Base-by-base conservation (phyloP, 192 early-diverging fungal genomes). In the Podila clonocystis region DNA sequence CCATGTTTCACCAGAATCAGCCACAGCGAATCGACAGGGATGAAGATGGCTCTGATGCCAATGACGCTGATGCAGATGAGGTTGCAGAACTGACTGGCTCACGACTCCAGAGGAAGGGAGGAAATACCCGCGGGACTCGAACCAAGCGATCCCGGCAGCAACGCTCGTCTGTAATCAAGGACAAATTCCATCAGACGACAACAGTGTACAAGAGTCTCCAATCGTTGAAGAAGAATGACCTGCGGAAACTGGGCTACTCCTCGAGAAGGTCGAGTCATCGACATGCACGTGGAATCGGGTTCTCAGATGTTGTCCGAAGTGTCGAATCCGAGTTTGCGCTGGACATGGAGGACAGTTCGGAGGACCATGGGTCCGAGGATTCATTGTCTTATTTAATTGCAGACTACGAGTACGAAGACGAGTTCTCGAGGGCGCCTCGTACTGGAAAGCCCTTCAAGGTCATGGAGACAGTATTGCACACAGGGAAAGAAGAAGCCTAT, bases 301-400 rank as follows among this genome's bases (percentile, higher is more conserved):
- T 77, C n/a, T 62, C 63, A 26, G 74, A 77, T 33, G 24, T 71
- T 57, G 58, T 71, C 36, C 34, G 60, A 1, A 50, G 69, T 5
- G 62, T 78, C 15, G 74, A 70, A 31, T 28, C 74, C 20, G 67
- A 75, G 50, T 77, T 77, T 49, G 58, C 48, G 2, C 31, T 65
- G 9, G 38, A 17, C 4, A 13, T 70, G 2, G 62, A 70, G 22
- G 19, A 26, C 36, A 28, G 57, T 20, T 67, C 31, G 12, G 62
- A 30, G 19, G 41, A 19, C 2, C 62, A 67, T 22, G 63, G 50
- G 17, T 77, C 74, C 0, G 74, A 70, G 33, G 74, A 77, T 31
- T 77, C 74, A 8, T 11, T 66, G 63, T 61, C 74, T 0, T 62
- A 49, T 29, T 31, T 75, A 29, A 41, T 75, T 4, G 57, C 66